Evolutionary conservation across 306 rosid genomes (phyloP), one percentile per base, ranked within the genome.

Genomic region (Prunus armeniaca): DNA sequence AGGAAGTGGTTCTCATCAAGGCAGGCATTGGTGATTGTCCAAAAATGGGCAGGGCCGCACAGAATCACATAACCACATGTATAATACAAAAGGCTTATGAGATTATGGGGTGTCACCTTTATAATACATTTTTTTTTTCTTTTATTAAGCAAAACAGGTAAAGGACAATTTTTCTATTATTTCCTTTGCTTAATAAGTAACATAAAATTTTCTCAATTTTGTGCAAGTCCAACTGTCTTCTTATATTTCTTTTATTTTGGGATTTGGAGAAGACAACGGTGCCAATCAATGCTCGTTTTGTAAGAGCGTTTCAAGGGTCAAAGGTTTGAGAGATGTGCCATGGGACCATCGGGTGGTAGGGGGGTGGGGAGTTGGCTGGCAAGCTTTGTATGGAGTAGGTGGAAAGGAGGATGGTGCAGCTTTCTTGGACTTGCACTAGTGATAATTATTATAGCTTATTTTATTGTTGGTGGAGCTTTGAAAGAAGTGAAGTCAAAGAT

Each of bases 1-100:
- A 49, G 78, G 80, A 28, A 63, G 78, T 18, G 86, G 91, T 64
- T 78, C 96, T 83, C 91, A 96, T 82, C 92, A 88, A 58, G 92
- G 90, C 78, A 91, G 98, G 84, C 99, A 88, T 77, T 89, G 99
- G 97, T 95, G 94, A 89, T 17, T 38, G 50, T 19, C 50, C 14
- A 46, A 46, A 73, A 45, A 49, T 73, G 66, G 47, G 20, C 77
- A 25, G 30, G 17, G 77, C 58, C 77, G 27, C 77, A 46, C 69
- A 27, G 50, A 32, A 71, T 54, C 60, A 25, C 77, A 1, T 30
- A 61, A 19, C 19, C 57, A 17, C 32, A 60, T 30, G 18, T 30
- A 8, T 8, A 63, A 27, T 24, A 25, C 57, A 17, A 13, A 65
- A 57, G 58, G 58, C 77, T 58, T 30, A 6, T 27, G 67, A 55